Base-by-base conservation (phyloP, 495 filamentous ascomycete species). In the Neurospora pannonica region DNA sequence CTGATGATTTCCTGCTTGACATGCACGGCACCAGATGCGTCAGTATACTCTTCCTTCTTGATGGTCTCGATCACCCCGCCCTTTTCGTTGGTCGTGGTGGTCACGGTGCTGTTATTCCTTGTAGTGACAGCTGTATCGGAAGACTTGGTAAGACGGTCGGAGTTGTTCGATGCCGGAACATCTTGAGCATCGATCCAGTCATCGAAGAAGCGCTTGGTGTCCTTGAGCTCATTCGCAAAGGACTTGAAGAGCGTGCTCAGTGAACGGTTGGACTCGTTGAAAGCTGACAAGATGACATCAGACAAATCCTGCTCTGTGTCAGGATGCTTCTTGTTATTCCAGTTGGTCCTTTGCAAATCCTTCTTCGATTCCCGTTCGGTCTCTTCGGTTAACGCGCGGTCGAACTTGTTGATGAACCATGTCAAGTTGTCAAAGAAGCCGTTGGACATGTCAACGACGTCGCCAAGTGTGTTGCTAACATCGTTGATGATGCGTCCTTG, bases 221-320 rank as follows among this genome's bases (percentile, higher is more conserved):
- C 70, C 70, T 70, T 71, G 42, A 43, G 73, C 11, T 73, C 73
- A 7, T 28, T 34, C 10, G 75, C 40, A 69, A 78, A 24, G 4
- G 71, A 37, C 48, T 71, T 78, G 70, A 78, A 73, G 13, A 78
- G 73, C 31, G 46, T 76, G 36, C 75, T 73, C 11, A 78, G 76
- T 5, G 76, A 78, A 17, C 75, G 76, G 38, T 78, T 73, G 24
- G 75, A 76, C 48, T 78, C 73, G 60, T 75, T 73, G 48, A 76
- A 78, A 37, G 75, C 72, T 13, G 75, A 73, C 28, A 71, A 71
- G 40, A 76, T 70, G 40, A 71, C 46, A 28, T 73, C 48, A 37
- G 74, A 75, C 6, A 78, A 71, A 9, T 78, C 76, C 21, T 34
- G 60, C 24, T 78, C 76, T 1, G 76, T 78, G 38, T 74, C 38